phyloP scores from a whole-genome alignment of 495 filamentous ascomycete genomes.

The Cercophora sp. region DNA sequence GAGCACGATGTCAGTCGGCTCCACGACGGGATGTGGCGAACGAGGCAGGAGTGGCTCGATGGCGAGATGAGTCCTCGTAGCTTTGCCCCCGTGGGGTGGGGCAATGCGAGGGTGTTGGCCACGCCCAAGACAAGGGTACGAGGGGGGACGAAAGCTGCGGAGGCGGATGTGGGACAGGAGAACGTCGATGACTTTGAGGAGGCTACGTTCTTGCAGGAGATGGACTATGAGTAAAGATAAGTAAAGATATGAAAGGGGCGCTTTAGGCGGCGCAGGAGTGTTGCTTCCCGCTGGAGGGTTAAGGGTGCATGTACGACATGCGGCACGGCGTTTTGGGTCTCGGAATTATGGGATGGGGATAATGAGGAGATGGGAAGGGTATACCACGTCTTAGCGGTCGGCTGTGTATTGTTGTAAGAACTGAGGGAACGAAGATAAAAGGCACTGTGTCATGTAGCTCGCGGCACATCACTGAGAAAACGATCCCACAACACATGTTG shows the following conservation, averaged over 20 bases:
- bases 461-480: no score
- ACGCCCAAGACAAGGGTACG: constrained; percentile 29
- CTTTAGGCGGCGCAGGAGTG: no score
- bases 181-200: constrained; percentile 50
- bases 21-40: constrained; percentile 20
- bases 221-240: constrained; percentile 29
- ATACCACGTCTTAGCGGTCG: no score
- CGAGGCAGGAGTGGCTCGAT: constrained; percentile 26
- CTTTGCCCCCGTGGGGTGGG: constrained; percentile 23
- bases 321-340: constrained; percentile 4
- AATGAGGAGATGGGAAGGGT: no score
- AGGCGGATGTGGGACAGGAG: constrained; percentile 31
- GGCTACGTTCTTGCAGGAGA: constrained; percentile 45
- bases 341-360: neutral
- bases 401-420: no score
- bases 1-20: neutral
- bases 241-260: no score
- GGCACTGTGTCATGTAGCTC: no score
- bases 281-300: no score
- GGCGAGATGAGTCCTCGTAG: constrained; percentile 38
- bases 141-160: constrained; percentile 9
- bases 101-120: constrained; percentile 33
- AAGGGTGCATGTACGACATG: no score
- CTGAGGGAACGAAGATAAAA: no score
- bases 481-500: no score